Percentiles rank a stretch among this genome's conserved stretches.
Evolutionary conservation across 1,284 basidiomycete genomes (phyloP).

Genomic region (Pseudozyma hubeiensis): DNA sequence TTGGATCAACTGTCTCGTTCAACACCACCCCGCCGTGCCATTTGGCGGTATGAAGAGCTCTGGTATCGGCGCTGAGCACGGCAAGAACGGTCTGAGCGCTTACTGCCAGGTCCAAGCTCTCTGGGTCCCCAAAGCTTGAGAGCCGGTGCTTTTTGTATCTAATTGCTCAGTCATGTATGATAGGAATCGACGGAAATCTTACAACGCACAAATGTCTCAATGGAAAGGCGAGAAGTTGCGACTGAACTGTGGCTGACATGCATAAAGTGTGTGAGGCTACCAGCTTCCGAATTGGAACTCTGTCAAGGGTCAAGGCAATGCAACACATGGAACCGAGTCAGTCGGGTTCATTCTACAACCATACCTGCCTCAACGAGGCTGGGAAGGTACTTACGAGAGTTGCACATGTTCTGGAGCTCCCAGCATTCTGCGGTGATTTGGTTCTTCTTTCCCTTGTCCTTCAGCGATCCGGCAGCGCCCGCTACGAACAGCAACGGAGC

Average conservation of each 20-base stretch:
- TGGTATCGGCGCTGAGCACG: conserved; percentile 38
- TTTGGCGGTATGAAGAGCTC: conserved; percentile 45
- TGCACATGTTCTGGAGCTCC: conserved; percentile 60
- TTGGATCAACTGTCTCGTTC: conserved; percentile 19
- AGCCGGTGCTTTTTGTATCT: neutral
- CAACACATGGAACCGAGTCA: neutral
- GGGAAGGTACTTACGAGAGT: conserved; percentile 20
- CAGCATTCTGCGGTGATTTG: conserved; percentile 57
- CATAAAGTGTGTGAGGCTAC: neutral
- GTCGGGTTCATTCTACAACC: neutral
- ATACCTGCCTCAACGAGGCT: neutral
- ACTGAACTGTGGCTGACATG: too few species aligned
- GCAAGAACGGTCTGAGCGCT: conserved; percentile 18
- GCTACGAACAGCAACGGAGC: conserved; percentile 52
- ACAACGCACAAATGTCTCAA: too few species aligned
- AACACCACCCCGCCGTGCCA: conserved; percentile 27
- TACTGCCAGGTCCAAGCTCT: conserved; percentile 27
- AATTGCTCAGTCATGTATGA: too few species aligned
- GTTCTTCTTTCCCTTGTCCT: conserved; percentile 55
- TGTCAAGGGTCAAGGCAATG: neutral
- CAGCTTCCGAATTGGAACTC: conserved; percentile 27
- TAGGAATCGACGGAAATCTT: too few species aligned
- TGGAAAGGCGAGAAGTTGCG: too few species aligned
- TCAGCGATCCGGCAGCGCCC: conserved; percentile 51
- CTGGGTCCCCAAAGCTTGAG: conserved; percentile 17